Conservation (phyloP, 805 yeast genomes). For the Ogataea methylovora region DNA sequence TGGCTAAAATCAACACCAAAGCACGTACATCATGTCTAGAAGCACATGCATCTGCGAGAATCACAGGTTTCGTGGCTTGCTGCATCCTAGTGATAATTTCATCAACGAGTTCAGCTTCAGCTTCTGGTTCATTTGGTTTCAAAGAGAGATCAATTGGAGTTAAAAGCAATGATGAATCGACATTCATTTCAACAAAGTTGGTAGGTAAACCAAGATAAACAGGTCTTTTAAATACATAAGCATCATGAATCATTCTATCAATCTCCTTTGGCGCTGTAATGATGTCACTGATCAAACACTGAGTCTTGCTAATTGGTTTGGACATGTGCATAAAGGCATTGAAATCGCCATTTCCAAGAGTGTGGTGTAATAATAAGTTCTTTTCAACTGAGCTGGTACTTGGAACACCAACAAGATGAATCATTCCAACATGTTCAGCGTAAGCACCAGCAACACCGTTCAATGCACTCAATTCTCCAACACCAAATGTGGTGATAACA, state of each 20-base stretch:
- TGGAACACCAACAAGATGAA: conserved; percentile 85
- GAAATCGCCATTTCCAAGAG: conserved; percentile 79
- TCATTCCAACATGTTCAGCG: conserved; percentile 82
- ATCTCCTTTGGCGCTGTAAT: conserved; percentile 60
- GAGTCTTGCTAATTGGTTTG: conserved; percentile 58
- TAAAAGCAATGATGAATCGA: conserved; percentile 48
- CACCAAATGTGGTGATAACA: conserved; percentile 81
- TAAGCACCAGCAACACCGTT: conserved; percentile 85
- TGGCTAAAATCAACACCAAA: conserved; percentile 58
- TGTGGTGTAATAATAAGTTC: conserved; percentile 72
- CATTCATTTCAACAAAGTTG: conserved; percentile 61
- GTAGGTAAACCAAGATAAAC: conserved; percentile 81
- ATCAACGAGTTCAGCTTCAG: conserved; percentile 57
- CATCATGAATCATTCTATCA: conserved; percentile 68
- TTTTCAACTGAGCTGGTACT: conserved; percentile 65
- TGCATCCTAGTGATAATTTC: conserved; percentile 43
- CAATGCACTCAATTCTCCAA: conserved; percentile 78
- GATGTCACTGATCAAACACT: conserved; percentile 57
- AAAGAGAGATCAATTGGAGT: conserved; percentile 58
- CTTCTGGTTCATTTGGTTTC: conserved; percentile 49
- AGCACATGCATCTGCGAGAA: conserved; percentile 85
- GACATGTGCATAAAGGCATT: conserved; percentile 77
- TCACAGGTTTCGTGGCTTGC: conserved; percentile 60
- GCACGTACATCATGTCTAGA: conserved; percentile 61
- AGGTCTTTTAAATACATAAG: conserved; percentile 68